These are phyloP conservation scores for Xylona heveae DNA, from an alignment of 495 filamentous ascomycete species.

Conservation along the genomic window DNA sequence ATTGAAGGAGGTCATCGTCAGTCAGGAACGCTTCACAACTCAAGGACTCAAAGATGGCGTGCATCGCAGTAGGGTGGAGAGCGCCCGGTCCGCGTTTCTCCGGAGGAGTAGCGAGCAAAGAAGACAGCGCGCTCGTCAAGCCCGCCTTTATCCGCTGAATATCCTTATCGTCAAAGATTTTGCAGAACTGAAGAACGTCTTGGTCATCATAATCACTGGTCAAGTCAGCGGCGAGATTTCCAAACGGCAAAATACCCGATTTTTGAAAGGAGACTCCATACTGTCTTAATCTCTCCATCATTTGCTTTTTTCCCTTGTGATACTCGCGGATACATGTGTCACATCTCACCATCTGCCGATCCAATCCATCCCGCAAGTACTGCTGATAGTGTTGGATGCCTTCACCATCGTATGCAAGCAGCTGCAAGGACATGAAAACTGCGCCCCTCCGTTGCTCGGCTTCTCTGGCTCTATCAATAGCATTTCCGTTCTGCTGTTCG, in stretches of 20 bases:
- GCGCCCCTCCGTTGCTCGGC: conserved; percentile 28
- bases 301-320: conserved; percentile 44
- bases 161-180: conserved; percentile 33
- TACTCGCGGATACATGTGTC: conserved; percentile 64
- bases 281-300: conserved; percentile 38
- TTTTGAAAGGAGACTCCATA: conserved; percentile 10
- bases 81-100: conserved; percentile 24
- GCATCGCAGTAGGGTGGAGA: conserved; percentile 26
- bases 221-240: conserved; percentile 2
- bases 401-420: conserved; percentile 43
- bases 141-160: conserved; percentile 38
- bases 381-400: conserved; percentile 34
- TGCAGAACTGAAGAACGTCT: conserved; percentile 31
- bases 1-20: conserved; percentile 26
- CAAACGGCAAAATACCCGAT: not conserved
- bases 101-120: conserved; percentile 25
- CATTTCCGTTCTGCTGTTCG: not conserved
- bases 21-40: conserved; percentile 38
- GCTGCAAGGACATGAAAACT: conserved; percentile 38
- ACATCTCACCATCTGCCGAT: conserved; percentile 40
- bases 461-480: conserved; percentile 16
- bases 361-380: conserved; percentile 32
- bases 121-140: conserved; percentile 23
- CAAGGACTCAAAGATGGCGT: conserved; percentile 41
- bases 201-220: conserved; percentile 36